phyloP scores from a whole-genome alignment of 768 basidiomycete species.

The Suillus sp. region DNA sequence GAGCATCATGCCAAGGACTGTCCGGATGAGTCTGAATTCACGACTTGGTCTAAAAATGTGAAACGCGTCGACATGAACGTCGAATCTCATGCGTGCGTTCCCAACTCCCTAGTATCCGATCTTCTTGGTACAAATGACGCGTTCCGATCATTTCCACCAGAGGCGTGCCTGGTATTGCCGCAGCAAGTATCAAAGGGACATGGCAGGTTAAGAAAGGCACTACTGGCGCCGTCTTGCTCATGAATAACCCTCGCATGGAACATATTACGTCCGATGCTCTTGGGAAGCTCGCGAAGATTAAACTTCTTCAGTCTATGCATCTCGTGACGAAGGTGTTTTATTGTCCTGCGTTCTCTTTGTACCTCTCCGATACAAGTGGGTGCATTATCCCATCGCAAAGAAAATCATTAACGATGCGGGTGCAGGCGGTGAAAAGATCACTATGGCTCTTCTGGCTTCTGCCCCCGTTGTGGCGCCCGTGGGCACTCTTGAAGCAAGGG shows the following conservation, averaged over 20 bases:
- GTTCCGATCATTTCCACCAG: neutral
- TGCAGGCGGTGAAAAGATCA: slow-evolving; percentile 6
- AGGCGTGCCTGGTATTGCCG: slow-evolving; percentile 17
- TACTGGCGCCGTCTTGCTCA: slow-evolving; percentile 27
- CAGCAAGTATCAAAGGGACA: slow-evolving; percentile 28
- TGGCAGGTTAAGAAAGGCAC: slow-evolving; percentile 24
- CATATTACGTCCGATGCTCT: slow-evolving; percentile 12
- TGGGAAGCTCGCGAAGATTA: slow-evolving; percentile 18
- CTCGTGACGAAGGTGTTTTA: slow-evolving; percentile 26
- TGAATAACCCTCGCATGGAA: slow-evolving; percentile 20
- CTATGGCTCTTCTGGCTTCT: neutral
- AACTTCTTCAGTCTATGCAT: slow-evolving; percentile 18
- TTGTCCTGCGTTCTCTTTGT: slow-evolving; percentile 26
- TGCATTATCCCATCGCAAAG: neutral
- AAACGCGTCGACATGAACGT: slow-evolving; percentile 12
- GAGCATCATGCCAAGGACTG: slow-evolving; percentile 13
- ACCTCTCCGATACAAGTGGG: slow-evolving; percentile 8
- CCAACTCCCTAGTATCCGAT: neutral
- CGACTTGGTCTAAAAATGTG: slow-evolving; percentile 17
- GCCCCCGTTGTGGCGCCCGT: neutral
- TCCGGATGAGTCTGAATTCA: slow-evolving; percentile 16
- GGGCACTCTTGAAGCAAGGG: neutral
- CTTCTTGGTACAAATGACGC: neutral
- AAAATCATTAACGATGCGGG: neutral
- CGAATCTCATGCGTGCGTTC: slow-evolving; percentile 16